These are phyloP conservation scores for Sporothrix brasiliensis DNA, from an alignment of 2,329 filamentous ascomycete species.

Conservation along the genomic window DNA sequence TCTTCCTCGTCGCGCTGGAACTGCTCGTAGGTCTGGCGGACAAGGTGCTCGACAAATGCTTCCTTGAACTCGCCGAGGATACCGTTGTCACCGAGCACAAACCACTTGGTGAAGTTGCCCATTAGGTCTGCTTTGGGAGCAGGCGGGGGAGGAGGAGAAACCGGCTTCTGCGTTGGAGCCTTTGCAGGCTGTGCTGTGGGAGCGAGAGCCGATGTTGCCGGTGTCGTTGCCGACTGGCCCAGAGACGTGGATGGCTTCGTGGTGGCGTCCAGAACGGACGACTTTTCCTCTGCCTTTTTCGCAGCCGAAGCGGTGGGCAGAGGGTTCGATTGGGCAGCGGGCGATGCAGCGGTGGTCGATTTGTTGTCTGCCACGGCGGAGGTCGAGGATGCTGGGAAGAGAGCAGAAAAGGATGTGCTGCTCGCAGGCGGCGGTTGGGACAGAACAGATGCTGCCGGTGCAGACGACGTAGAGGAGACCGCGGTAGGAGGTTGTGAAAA, in stretches of 20 bases:
- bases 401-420: conserved; percentile 19
- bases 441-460: not conserved
- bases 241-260: not conserved
- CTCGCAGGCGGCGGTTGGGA: not conserved
- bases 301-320: not conserved
- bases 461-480: not conserved
- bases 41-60: conserved; percentile 50
- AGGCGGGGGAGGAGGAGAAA: not conserved
- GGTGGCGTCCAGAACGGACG: not conserved
- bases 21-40: conserved; percentile 48
- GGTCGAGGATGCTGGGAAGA: conserved; percentile 5
- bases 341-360: conserved; percentile 8
- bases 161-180: not conserved
- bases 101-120: conserved; percentile 58
- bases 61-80: conserved; percentile 56
- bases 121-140: conserved; percentile 47
- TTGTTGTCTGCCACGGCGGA: not conserved
- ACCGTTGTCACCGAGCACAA: conserved; percentile 57
- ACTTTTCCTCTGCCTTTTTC: not conserved
- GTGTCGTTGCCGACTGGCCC: not conserved
- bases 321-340: not conserved
- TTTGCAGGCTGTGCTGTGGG: not conserved
- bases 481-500: not conserved
- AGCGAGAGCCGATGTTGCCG: not conserved
- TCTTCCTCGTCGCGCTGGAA: conserved; percentile 49